A percentile compares a stretch with the other conserved stretches of the same genome.
Evolutionary conservation across 176 grass and related monocot species (phyloP).

Genomic region (Bromus sterilis): DNA sequence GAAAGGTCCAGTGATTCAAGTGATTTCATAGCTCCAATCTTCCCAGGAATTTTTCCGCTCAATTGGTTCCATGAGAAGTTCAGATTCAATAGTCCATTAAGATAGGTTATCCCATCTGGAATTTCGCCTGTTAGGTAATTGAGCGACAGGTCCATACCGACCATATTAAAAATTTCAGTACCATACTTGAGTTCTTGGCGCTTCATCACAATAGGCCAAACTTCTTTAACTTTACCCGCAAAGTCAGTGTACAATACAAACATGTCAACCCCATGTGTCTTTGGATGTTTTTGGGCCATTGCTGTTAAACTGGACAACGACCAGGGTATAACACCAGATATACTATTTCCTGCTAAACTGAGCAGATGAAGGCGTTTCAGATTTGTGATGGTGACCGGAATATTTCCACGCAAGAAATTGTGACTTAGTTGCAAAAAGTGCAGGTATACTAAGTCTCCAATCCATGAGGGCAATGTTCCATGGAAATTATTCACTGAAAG

Average conservation of each 20-base stretch:
- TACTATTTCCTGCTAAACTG: conserved; percentile 12
- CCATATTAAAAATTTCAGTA: neutral
- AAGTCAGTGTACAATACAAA: neutral
- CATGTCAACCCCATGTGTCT: neutral
- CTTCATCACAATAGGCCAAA: neutral
- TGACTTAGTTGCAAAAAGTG: neutral
- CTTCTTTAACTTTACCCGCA: neutral
- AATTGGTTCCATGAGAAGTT: neutral
- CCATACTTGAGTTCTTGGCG: neutral
- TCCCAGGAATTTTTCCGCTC: neutral
- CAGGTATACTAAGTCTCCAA: neutral
- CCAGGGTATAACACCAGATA: conserved; percentile 9
- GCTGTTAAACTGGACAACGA: neutral
- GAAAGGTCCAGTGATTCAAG: conserved; percentile 45
- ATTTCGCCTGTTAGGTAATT: neutral
- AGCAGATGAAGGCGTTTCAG: neutral
- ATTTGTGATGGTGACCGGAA: neutral
- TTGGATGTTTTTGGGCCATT: neutral
- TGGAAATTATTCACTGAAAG: conserved; percentile 5
- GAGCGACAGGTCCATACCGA: neutral
- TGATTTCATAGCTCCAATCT: conserved; percentile 7
- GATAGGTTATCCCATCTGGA: neutral
- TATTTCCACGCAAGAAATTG: conserved; percentile 27
- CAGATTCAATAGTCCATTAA: neutral
- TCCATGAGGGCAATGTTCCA: conserved; percentile 15